phyloP scores from a whole-genome alignment of 495 filamentous ascomycete genomes.

The Ascodesmis nigricans region DNA sequence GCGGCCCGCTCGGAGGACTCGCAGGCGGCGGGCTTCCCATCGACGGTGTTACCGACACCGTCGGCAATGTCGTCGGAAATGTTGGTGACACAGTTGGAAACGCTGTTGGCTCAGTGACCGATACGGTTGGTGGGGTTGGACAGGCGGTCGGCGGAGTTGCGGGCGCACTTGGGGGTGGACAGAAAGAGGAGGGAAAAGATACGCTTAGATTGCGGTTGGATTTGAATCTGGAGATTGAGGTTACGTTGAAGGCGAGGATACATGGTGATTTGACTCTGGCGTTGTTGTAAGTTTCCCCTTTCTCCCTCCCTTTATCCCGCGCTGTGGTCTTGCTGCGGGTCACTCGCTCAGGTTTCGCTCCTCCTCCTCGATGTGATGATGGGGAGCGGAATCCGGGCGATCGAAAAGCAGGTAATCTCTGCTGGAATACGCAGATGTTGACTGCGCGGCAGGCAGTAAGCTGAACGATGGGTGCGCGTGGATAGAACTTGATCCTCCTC shows the following conservation, averaged over 20 bases:
- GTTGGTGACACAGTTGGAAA: constrained; percentile 5
- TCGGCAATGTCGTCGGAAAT: constrained; percentile 1
- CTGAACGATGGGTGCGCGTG: too few relatives aligned
- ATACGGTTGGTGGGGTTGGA: constrained; percentile 1
- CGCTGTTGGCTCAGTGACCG: constrained; percentile 1
- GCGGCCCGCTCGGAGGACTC: constrained; percentile 1
- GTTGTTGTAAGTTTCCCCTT: constrained; percentile 43
- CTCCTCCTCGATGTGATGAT: too few relatives aligned
- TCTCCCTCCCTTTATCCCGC: neutral
- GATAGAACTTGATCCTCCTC: too few relatives aligned
- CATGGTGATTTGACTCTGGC: constrained; percentile 74
- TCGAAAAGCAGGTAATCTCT: too few relatives aligned
- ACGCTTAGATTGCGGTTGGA: constrained; percentile 59
- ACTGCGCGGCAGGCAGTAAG: too few relatives aligned
- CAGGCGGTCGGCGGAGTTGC: constrained; percentile 4
- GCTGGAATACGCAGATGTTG: too few relatives aligned
- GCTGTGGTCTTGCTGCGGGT: too few relatives aligned
- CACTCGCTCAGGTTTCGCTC: too few relatives aligned
- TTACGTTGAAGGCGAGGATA: constrained; percentile 83
- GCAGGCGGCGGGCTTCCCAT: constrained; percentile 5
- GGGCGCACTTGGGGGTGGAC: constrained; percentile 15
- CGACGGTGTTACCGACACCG: constrained; percentile 1
- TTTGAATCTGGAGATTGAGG: constrained; percentile 73
- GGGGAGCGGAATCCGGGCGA: too few relatives aligned
- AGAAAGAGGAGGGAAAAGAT: constrained; percentile 30